Evolutionary conservation across 176 grass and related monocot species (phyloP), one percentile per base, ranked within the genome.

Genomic region (Phoenix dactylifera): DNA sequence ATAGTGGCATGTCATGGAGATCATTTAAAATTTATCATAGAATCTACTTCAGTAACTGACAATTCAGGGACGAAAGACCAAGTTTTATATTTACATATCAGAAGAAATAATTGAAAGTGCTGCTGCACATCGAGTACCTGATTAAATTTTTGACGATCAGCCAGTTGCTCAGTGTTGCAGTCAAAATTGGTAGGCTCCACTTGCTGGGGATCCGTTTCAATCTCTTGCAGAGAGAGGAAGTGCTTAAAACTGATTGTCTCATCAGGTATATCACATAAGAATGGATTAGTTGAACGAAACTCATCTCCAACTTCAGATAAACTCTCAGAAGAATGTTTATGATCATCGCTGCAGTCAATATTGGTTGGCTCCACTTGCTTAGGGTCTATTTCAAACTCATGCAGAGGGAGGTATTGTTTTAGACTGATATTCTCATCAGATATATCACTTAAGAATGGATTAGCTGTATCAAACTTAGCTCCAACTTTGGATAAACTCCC

Each of bases 71-170:
- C 1, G 9, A 28, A 35, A 44, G 35, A 44, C 35, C 35, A 44
- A 5, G 35, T 44, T 44, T 44, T 44, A 44, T 14, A 3, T 12
- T 39, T 39, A 14, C 10, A 44, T 44, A 44, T 44, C 10, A 44
- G 35, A 44, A 44, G 7, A 44, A 44, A 44, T 44, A 44, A 44
- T 44, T 44, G 35, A 12, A 44, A 44, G 35, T 44, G 10, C 35
- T 14, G 35, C 35, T 2, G 35, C 35, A 44, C 35, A 44, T 44
- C 9, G 3, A 44, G 35, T 44, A 44, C 35, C 35, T 44, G 35
- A 79, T 73, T 49, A 57, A 66, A 49, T 61, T 75, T 23, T 77
- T 69, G 65, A 65, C 52, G 54, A 48, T 72, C 30, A 16, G 62
- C 59, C 7, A 26, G 24, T 64, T 35, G 26, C 14, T 6, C 5